Evolutionary conservation across 2,329 filamentous ascomycete genomes (phyloP).

Genomic region (Clonostachys rhizophaga): DNA sequence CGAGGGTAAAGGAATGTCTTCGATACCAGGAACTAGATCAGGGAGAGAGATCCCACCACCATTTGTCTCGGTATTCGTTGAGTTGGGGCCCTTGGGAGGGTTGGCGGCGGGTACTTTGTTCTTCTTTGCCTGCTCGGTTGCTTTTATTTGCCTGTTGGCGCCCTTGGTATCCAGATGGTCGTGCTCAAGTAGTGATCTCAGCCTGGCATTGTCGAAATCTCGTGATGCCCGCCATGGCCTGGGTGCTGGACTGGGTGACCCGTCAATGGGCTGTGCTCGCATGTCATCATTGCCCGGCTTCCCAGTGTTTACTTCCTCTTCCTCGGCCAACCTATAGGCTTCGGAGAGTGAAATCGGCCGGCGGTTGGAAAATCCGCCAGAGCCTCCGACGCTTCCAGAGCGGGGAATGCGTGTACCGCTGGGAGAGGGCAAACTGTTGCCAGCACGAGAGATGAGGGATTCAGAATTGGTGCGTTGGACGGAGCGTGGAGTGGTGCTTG

Average conservation of each 20-base stretch:
- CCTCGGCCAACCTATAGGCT: constrained; percentile 27
- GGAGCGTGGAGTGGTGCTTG: constrained; percentile 1
- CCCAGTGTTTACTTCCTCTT: constrained; percentile 12
- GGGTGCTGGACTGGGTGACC: constrained; percentile 47
- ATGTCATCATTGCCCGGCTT: constrained; percentile 7
- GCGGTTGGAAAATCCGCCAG: constrained; percentile 10
- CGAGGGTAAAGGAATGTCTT: constrained; percentile 26
- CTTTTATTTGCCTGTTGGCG: constrained; percentile 2
- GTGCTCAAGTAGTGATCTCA: constrained; percentile 16
- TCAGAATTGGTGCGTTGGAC: constrained; percentile 17
- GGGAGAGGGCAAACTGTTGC: constrained; percentile 1
- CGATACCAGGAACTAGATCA: constrained; percentile 29
- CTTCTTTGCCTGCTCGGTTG: constrained; percentile 1
- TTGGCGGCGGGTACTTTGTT: neutral
- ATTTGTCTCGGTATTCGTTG: neutral
- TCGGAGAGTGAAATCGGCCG: constrained; percentile 34
- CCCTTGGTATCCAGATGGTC: constrained; percentile 22
- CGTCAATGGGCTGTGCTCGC: constrained; percentile 23
- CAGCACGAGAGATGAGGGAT: constrained; percentile 5
- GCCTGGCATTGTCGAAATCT: constrained; percentile 20
- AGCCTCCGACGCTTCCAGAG: constrained; percentile 10
- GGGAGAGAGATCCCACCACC: constrained; percentile 13
- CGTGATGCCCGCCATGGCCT: constrained; percentile 31
- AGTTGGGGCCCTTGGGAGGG: neutral
- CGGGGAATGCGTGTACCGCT: neutral